phyloP scores from a whole-genome alignment of 1,284 basidiomycete genomes.

The Pseudozyma sp. region DNA sequence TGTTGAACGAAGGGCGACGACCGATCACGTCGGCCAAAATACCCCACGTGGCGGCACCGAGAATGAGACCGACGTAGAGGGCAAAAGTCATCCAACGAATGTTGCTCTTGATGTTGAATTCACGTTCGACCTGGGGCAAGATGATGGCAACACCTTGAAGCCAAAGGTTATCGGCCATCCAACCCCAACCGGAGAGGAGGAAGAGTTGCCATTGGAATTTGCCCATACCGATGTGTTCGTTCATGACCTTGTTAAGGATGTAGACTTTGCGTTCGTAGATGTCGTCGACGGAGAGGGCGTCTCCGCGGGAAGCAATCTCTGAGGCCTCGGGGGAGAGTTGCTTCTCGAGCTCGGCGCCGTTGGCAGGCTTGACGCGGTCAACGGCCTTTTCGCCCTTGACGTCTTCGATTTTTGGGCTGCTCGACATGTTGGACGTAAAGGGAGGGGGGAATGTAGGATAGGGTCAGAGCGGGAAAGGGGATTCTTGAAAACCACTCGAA shows the following conservation, averaged over 20 bases:
- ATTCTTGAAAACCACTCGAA: slow-evolving; percentile 7
- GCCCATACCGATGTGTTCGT: slow-evolving; percentile 67
- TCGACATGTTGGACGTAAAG: neutral
- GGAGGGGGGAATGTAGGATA: neutral
- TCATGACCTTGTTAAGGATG: slow-evolving; percentile 67
- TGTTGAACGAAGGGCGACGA: slow-evolving; percentile 66
- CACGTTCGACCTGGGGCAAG: slow-evolving; percentile 60
- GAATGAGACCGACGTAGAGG: slow-evolving; percentile 63
- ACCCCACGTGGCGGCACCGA: slow-evolving; percentile 67
- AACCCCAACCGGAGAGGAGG: slow-evolving; percentile 59
- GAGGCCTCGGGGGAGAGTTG: slow-evolving; percentile 27
- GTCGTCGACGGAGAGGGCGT: slow-evolving; percentile 54
- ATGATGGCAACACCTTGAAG: slow-evolving; percentile 67
- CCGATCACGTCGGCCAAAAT: slow-evolving; percentile 66
- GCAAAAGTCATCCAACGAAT: slow-evolving; percentile 63
- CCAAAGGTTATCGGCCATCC: slow-evolving; percentile 66
- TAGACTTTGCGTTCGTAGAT: slow-evolving; percentile 65
- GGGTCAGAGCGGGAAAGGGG: neutral
- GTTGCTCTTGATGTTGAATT: slow-evolving; percentile 54
- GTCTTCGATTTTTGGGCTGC: neutral
- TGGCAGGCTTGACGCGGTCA: slow-evolving; percentile 29
- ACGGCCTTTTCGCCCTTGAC: slow-evolving; percentile 25
- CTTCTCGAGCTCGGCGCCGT: slow-evolving; percentile 36
- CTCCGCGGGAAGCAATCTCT: slow-evolving; percentile 21
- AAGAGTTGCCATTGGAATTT: slow-evolving; percentile 62